These are phyloP conservation scores for Xanthoconium separans DNA, from an alignment of 1,284 basidiomycete species.

Conservation along the genomic window DNA sequence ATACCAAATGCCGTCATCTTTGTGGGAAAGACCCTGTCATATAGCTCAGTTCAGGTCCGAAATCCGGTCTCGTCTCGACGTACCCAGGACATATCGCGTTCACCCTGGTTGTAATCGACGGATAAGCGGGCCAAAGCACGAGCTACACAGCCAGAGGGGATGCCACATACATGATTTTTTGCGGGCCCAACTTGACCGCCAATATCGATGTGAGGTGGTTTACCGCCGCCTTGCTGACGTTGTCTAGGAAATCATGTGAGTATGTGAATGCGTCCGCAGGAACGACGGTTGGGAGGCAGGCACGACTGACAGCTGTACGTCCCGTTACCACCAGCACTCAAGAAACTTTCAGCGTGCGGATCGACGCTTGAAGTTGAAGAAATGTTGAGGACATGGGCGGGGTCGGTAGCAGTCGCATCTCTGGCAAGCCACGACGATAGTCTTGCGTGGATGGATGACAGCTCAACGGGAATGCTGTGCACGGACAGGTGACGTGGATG, in stretches of 20 bases:
- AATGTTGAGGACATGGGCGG: constrained; percentile 78
- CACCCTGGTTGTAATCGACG: constrained; percentile 48
- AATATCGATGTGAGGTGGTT: constrained; percentile 81
- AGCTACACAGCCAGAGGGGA: not conserved
- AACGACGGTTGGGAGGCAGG: not conserved
- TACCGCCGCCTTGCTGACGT: constrained; percentile 79
- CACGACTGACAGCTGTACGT: constrained; percentile 74
- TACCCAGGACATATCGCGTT: constrained; percentile 84
- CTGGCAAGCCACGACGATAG: constrained; percentile 60
- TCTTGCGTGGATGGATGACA: constrained; percentile 1
- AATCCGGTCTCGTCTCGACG: constrained; percentile 3
- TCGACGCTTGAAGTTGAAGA: constrained; percentile 71
- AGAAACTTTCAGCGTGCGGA: constrained; percentile 48
- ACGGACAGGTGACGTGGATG: not conserved
- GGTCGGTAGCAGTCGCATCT: constrained; percentile 64
- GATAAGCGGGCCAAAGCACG: not conserved
- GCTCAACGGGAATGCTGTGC: not conserved
- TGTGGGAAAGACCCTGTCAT: constrained; percentile 70
- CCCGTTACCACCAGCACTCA: constrained; percentile 62
- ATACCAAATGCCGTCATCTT: constrained; percentile 86
- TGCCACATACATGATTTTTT: constrained; percentile 59
- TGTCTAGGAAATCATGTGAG: constrained; percentile 43
- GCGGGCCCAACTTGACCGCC: constrained; percentile 64
- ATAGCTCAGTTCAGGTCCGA: constrained; percentile 2
- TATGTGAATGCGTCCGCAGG: not conserved